A percentile compares a stretch with the other conserved stretches of the same genome.
Conservation (phyloP, 2,329 filamentous ascomycete genomes). For the Penicillium corylophilum region DNA sequence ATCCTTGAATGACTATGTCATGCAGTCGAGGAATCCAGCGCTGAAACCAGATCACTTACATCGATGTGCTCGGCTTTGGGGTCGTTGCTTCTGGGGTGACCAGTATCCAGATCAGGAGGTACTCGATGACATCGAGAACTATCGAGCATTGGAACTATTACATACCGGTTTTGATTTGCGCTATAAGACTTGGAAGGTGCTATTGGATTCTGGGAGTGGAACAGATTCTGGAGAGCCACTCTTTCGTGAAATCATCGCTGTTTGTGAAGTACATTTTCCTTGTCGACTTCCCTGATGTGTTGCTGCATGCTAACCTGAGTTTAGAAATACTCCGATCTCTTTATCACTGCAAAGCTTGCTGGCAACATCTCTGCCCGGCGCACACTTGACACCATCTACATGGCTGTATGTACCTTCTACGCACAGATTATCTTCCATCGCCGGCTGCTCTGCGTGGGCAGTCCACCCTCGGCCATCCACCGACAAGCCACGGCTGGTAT, state of each 20-base stretch:
- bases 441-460: constrained; percentile 27
- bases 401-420: constrained; percentile 36
- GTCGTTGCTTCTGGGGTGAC: constrained; percentile 37
- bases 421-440: constrained; percentile 35
- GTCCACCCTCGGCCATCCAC: constrained; percentile 22
- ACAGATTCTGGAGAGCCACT: constrained; percentile 21
- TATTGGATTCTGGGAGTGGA: constrained; percentile 21
- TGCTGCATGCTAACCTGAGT: neutral
- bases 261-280: constrained; percentile 24
- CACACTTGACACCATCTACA: constrained; percentile 37
- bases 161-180: constrained; percentile 31
- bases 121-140: constrained; percentile 41
- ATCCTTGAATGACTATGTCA: constrained; percentile 34
- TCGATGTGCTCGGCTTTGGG: constrained; percentile 36
- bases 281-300: too few species aligned
- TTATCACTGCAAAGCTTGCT: constrained; percentile 36
- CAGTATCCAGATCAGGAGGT: constrained; percentile 39
- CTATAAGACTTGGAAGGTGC: constrained; percentile 30
- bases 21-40: constrained; percentile 31
- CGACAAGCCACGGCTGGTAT: constrained; percentile 31
- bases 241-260: constrained; percentile 25
- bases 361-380: constrained; percentile 30
- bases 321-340: constrained; percentile 38
- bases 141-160: constrained; percentile 35
- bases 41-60: constrained; percentile 35